phyloP scores from a whole-genome alignment of 2,329 filamentous ascomycete genomes.

The Xylaria sp. region DNA sequence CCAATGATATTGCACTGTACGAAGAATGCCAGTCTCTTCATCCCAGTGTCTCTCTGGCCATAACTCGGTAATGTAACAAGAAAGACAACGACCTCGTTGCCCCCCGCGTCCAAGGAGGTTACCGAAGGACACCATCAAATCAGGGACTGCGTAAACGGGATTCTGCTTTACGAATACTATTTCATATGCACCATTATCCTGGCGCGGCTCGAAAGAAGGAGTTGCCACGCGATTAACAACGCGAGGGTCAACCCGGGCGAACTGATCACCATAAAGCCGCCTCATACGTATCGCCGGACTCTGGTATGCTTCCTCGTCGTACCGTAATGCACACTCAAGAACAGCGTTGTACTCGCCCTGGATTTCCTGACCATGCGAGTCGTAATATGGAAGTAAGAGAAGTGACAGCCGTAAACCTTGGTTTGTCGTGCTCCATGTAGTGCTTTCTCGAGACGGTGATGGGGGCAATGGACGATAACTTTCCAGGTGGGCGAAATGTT shows the following conservation, averaged over 20 bases:
- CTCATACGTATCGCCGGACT: slow-evolving; percentile 22
- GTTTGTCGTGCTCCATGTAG: slow-evolving; percentile 23
- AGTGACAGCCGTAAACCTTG: slow-evolving; percentile 18
- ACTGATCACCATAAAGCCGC: slow-evolving; percentile 25
- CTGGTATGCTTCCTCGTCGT: slow-evolving; percentile 5
- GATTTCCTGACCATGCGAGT: not conserved
- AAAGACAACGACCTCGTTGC: not conserved
- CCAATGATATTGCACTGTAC: not conserved
- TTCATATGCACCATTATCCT: slow-evolving; percentile 6
- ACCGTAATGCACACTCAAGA: slow-evolving; percentile 16
- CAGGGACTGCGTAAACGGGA: slow-evolving; percentile 9
- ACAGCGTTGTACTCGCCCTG: slow-evolving; percentile 20
- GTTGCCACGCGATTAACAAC: slow-evolving; percentile 1
- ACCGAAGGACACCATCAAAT: slow-evolving; percentile 14
- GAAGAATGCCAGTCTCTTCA: slow-evolving; percentile 12
- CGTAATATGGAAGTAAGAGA: not conserved
- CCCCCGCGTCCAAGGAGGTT: not conserved
- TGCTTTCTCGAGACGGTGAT: slow-evolving; percentile 1
- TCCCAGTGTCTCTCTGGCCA: slow-evolving; percentile 25
- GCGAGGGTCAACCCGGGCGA: slow-evolving; percentile 16
- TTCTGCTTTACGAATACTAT: slow-evolving; percentile 21
- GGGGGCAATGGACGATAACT: slow-evolving; percentile 22
- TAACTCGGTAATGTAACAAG: slow-evolving; percentile 6
- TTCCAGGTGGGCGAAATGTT: slow-evolving; percentile 7
- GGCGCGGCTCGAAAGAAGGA: slow-evolving; percentile 9